Base-by-base conservation (phyloP, 371 early-diverging fungal genomes). In the Choanephora cucurbitarum region DNA sequence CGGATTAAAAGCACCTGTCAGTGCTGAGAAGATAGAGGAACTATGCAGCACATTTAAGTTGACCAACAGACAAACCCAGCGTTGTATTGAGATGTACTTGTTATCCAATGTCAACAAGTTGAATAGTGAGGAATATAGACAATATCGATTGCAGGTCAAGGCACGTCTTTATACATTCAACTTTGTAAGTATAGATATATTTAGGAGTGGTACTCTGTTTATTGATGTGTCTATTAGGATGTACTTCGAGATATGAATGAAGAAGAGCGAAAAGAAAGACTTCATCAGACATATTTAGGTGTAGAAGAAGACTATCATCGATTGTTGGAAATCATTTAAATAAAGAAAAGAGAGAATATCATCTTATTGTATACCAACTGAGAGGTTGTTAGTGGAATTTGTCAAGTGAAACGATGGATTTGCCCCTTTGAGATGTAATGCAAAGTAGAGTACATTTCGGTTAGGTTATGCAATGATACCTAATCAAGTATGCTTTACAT, bases 261-360 rank as follows among this genome's bases (percentile, higher is more conserved):
- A 21, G 70, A 60, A 0, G 92, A 92, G 51, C 69, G 88, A 50
- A 78, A 87, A 53, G 76, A 82, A 40, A 90, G 89, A 57, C 67
- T 95, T 18, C 77, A 87, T 21, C 90, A 90, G 54, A 88, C 92
- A 0, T 95, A 80, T 72, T 59, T 76, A 28, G 64, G 77, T 13
- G 85, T 93, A 0, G 87, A 86, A 47, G 90, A 93, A 51, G 94
- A 91, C 44, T 93, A 95, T 57, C 83, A 83, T 49, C 72, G 87
- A 23, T 72, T 92, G 41, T 62, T 91, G 45, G 81, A 87, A 28
- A 61, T 65, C 19, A 56, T 65, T 13, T 65, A 59, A 49, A n/a
- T n/a, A n/a, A n/a, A n/a, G n/a, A n/a, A n/a, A n/a, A n/a, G n/a
- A n/a, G n/a, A n/a, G n/a, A n/a, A n/a, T n/a, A n/a, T n/a, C n/a